Base-by-base conservation (phyloP, 2,329 filamentous ascomycete genomes). In the Penicillium sp. region DNA sequence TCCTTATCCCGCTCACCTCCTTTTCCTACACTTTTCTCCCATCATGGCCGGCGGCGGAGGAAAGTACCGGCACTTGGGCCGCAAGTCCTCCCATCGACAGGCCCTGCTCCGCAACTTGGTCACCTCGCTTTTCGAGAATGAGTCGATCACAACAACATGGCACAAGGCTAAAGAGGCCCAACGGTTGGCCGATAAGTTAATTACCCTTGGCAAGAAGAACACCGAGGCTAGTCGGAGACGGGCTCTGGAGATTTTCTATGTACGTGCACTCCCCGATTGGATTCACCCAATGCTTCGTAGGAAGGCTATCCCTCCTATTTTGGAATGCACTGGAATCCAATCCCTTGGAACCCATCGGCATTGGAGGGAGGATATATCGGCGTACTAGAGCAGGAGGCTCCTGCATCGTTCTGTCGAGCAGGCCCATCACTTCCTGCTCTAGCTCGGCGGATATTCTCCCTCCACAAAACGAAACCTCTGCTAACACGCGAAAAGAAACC, bases 131-230 rank as follows among this genome's bases (percentile, higher is more conserved):
- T 87, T 98, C 75, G 81, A 88, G 72, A 84, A 95, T 72, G 93
- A 98, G 77, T 84, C 89, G 56, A 95, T 98, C 75, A 84, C 86
- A 57, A 98, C 93, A 44, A 95, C 93, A 74, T 96, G 88, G 80
- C 85, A 87, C 69, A 97, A 97, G 75, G 93, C 93, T 42, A 98
- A 97, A 75, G 93, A 98, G 76, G 88, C 93, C 18, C 93, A 98
- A 75, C 81, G 88, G 38, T 72, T 97, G 61, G 93, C 91, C 6
- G 93, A 98, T 69, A 95, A 95, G 77, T 78, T 97, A 59, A 91
- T 98, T 64, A 96, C 91, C 4, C 72, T 95, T 62, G 92, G 88
- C 18, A 98, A 97, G 81, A 87, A 85, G 75, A 89, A 96, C 70
- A 95, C 92, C 35, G 86, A 90, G 65, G 88, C 89, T 18, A 86